phyloP scores from a whole-genome alignment of 331 rosid species.

The Phaseolus coccineus region DNA sequence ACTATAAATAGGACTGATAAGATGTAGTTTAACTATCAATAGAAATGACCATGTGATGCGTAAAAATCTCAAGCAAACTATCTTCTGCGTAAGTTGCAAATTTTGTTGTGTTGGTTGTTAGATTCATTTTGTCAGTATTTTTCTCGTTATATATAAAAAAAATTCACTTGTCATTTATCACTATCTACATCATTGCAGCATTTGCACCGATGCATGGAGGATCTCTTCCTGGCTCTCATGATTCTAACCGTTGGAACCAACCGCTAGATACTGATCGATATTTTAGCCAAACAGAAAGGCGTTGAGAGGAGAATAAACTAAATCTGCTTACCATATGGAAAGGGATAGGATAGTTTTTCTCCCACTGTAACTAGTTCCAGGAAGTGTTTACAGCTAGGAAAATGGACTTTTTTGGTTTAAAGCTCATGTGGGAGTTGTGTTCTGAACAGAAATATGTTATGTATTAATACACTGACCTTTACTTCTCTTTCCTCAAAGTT shows the following conservation, averaged over 20 bases:
- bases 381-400: background rate
- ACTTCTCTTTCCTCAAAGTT: background rate
- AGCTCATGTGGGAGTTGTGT: constrained; percentile 14
- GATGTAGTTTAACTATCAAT: background rate
- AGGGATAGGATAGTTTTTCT: constrained; percentile 4
- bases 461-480: constrained; percentile 16
- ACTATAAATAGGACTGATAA: too few species aligned
- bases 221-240: constrained; percentile 41
- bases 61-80: constrained; percentile 6
- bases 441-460: constrained; percentile 35
- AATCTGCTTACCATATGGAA: constrained; percentile 1
- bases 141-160: background rate
- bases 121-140: constrained; percentile 22
- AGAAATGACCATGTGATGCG: background rate
- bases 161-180: constrained; percentile 34
- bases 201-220: constrained; percentile 87
- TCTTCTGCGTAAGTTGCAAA: background rate
- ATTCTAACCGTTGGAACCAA: constrained; percentile 54
- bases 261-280: constrained; percentile 69
- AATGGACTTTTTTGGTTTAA: constrained; percentile 10
- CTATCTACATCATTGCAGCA: constrained; percentile 59
- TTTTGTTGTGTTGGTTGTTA: constrained; percentile 30
- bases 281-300: constrained; percentile 59
- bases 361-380: background rate
- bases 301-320: constrained; percentile 40